Conservation (phyloP, 176 grass and related monocot species). For the Zoysia pacifica region DNA sequence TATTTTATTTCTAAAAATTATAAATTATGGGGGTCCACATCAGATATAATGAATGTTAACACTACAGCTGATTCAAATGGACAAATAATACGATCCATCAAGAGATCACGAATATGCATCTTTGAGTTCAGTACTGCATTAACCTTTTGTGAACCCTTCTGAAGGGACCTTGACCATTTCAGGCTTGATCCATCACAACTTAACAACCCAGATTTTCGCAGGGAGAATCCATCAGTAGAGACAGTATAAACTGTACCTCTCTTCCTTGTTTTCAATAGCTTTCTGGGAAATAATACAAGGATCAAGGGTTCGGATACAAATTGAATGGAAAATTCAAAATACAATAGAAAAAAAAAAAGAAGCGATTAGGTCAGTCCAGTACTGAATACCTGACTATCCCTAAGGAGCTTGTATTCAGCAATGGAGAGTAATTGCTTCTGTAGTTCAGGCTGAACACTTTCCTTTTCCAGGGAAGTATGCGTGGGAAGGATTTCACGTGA, state of each 20-base stretch:
- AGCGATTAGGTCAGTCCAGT: background rate
- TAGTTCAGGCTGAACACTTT: conserved; percentile 65
- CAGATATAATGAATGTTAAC: conserved; percentile 9
- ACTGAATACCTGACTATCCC: conserved; percentile 68
- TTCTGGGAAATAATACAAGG: conserved; percentile 41
- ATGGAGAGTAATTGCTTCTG: conserved; percentile 38
- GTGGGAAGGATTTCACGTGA: conserved; percentile 62
- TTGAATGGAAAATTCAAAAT: conserved; percentile 28
- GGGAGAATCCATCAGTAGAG: conserved; percentile 84
- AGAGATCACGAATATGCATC: conserved; percentile 30
- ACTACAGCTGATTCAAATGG: background rate
- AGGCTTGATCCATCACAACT: conserved; percentile 60
- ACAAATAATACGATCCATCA: conserved; percentile 22
- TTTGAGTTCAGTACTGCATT: conserved; percentile 49
- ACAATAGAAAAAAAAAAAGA: conserved; percentile 6
- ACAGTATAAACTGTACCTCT: conserved; percentile 73
- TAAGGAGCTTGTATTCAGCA: conserved; percentile 51
- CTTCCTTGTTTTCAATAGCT: conserved; percentile 76
- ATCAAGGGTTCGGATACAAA: conserved; percentile 34
- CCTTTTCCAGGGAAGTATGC: conserved; percentile 94
- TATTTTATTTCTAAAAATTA: conserved; percentile 1
- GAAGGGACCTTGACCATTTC: conserved; percentile 97
- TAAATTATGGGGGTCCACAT: background rate
- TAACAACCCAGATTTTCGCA: conserved; percentile 72
- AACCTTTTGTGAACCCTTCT: conserved; percentile 71